These are phyloP conservation scores for Paracamarosporium sp. DNA, from an alignment of 2,329 filamentous ascomycete genomes.

Conservation along the genomic window DNA sequence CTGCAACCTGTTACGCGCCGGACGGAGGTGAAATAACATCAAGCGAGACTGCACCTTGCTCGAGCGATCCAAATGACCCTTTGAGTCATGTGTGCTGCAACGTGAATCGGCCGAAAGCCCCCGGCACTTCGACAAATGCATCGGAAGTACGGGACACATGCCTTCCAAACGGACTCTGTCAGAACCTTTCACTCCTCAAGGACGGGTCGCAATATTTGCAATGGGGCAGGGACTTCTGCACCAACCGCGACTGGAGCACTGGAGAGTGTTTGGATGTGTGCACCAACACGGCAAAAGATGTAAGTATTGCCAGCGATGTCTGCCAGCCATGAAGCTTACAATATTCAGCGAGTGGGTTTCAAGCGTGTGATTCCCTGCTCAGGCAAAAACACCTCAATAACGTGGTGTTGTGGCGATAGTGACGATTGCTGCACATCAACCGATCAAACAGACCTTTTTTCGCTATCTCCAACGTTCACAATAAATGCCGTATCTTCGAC, in stretches of 20 bases:
- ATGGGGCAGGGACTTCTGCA: background rate
- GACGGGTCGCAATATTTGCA: background rate
- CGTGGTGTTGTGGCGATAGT: background rate
- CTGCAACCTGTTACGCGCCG: background rate
- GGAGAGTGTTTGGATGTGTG: constrained; percentile 1
- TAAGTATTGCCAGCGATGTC: background rate
- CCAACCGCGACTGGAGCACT: background rate
- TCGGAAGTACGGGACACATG: constrained; percentile 2
- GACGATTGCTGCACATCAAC: background rate
- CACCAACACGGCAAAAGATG: background rate
- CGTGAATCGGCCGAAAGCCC: constrained; percentile 7
- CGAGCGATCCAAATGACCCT: constrained; percentile 3
- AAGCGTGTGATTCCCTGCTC: background rate
- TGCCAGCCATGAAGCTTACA: background rate
- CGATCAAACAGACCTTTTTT: background rate
- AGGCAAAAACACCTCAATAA: background rate
- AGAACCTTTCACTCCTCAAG: background rate
- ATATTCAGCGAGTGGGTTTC: too few relatives aligned
- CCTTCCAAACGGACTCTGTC: constrained; percentile 9
- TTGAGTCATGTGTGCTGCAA: constrained; percentile 9
- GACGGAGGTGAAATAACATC: background rate
- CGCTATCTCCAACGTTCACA: background rate
- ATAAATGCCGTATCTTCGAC: background rate
- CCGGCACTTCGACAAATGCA: constrained; percentile 3
- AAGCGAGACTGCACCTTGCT: constrained; percentile 2